Evolutionary conservation across 768 basidiomycete genomes (phyloP).

Genomic region (Tremella fuciformis): DNA sequence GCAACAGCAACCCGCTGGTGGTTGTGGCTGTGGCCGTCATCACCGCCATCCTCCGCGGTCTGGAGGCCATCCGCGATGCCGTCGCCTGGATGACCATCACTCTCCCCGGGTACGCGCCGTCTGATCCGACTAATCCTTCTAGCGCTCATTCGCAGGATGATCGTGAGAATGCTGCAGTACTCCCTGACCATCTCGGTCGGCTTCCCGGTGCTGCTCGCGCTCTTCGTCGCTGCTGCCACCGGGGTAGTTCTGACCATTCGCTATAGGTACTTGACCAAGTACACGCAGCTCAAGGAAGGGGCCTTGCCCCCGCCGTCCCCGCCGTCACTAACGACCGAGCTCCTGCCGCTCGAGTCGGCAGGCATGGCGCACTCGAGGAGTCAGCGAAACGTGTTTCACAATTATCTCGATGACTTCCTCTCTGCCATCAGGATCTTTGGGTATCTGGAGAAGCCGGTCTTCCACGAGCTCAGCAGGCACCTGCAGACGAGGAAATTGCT

Average conservation of each 20-base stretch:
- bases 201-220: constrained; percentile 82
- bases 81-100: constrained; percentile 79
- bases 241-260: constrained; percentile 81
- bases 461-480: constrained; percentile 94
- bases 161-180: constrained; percentile 50
- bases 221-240: constrained; percentile 66
- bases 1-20: constrained; percentile 42
- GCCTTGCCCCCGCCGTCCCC: constrained; percentile 38
- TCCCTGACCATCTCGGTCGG: constrained; percentile 63
- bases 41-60: constrained; percentile 47
- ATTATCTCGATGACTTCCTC: constrained; percentile 94
- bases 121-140: background rate
- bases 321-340: constrained; percentile 51
- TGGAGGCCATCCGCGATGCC: constrained; percentile 51
- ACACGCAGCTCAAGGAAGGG: constrained; percentile 53
- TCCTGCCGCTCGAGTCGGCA: constrained; percentile 64
- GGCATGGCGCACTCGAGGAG: constrained; percentile 52
- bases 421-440: constrained; percentile 96
- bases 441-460: constrained; percentile 96
- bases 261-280: constrained; percentile 54
- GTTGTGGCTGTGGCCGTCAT: constrained; percentile 46
- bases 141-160: constrained; percentile 28
- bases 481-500: constrained; percentile 91
- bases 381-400: constrained; percentile 70
- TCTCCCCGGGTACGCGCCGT: constrained; percentile 61